Conservation (phyloP, 495 filamentous ascomycete genomes). For the Parachaetomium inaequale region DNA sequence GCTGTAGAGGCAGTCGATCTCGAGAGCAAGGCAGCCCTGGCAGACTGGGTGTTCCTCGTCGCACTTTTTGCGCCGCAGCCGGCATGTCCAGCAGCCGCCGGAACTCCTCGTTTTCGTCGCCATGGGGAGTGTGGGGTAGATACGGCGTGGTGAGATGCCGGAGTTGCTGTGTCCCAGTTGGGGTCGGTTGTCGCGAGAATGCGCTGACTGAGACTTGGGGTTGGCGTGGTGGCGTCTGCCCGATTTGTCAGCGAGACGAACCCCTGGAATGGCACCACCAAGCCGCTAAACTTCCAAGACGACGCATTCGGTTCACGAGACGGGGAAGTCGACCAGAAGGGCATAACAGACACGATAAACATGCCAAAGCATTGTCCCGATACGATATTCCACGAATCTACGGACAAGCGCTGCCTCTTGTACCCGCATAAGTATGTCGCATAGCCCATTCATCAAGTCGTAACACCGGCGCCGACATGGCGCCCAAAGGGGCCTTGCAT, state of each 20-base stretch:
- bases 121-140: slow-evolving; percentile 9
- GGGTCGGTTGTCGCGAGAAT: neutral
- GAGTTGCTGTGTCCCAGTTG: neutral
- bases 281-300: neutral
- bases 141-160: neutral
- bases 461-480: too few species aligned
- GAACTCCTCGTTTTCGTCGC: slow-evolving; percentile 34
- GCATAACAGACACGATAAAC: neutral
- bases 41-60: slow-evolving; percentile 49
- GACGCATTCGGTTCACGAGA: neutral
- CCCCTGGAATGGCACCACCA: neutral
- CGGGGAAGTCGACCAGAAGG: neutral
- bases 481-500: too few species aligned
- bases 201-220: neutral
- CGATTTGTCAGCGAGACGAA: neutral
- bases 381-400: neutral
- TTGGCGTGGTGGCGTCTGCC: neutral
- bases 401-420: too few species aligned
- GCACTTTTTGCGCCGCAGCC: slow-evolving; percentile 54
- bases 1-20: slow-evolving; percentile 48
- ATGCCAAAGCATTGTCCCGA: neutral
- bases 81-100: slow-evolving; percentile 57
- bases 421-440: too few species aligned
- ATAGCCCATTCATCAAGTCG: too few species aligned
- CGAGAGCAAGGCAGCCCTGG: slow-evolving; percentile 41